These are phyloP conservation scores for Aspergillus affinis DNA, from an alignment of 495 filamentous ascomycete species.

Conservation along the genomic window DNA sequence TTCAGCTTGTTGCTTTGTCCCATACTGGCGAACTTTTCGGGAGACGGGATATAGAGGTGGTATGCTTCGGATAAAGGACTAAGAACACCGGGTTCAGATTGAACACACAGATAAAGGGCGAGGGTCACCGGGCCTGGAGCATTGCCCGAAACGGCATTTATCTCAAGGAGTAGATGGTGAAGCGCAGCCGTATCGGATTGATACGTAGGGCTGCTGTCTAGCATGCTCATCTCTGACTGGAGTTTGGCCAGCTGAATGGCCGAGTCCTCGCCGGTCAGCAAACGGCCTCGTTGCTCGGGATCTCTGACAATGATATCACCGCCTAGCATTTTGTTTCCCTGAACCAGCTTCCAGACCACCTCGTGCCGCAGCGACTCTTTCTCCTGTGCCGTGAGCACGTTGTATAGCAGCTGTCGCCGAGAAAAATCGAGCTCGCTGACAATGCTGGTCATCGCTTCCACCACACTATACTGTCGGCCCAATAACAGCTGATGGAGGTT, in stretches of 20 bases:
- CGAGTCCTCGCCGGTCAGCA: constrained; percentile 89
- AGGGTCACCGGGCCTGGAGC: constrained; percentile 70
- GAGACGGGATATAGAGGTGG: constrained; percentile 72
- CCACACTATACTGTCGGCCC: constrained; percentile 70
- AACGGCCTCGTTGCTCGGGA: constrained; percentile 74
- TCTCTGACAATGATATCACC: constrained; percentile 93
- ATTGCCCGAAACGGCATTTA: constrained; percentile 74
- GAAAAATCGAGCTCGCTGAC: constrained; percentile 78
- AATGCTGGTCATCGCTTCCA: constrained; percentile 78
- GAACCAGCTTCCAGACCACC: constrained; percentile 92
- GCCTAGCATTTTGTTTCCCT: constrained; percentile 87
- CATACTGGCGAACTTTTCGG: constrained; percentile 60
- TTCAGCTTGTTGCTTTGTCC: constrained; percentile 66
- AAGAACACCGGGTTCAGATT: constrained; percentile 57
- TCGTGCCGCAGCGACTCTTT: constrained; percentile 71
- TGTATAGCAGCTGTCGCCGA: constrained; percentile 85
- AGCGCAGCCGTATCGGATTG: constrained; percentile 68
- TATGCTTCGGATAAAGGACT: constrained; percentile 80
- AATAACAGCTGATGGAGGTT: constrained; percentile 94
- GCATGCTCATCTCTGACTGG: constrained; percentile 93
- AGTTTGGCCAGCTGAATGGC: constrained; percentile 86
- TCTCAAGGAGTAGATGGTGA: constrained; percentile 82
- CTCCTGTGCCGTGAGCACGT: constrained; percentile 85
- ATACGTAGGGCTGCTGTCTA: constrained; percentile 71
- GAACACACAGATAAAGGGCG: constrained; percentile 75